phyloP scores from a whole-genome alignment of 2,329 filamentous ascomycete species.

The Aspergillus clavatus region DNA sequence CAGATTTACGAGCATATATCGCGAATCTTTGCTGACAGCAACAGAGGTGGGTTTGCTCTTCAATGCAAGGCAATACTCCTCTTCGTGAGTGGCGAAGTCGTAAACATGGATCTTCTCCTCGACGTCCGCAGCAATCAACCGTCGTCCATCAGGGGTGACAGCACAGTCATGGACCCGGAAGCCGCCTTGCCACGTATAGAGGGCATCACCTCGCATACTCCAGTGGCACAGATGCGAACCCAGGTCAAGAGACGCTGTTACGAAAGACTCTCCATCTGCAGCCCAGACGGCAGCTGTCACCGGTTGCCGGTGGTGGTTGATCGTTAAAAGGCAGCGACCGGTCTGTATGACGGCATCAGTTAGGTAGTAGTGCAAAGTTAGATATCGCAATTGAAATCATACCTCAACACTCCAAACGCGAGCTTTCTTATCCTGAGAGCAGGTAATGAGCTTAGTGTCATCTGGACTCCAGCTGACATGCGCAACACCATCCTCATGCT shows the following conservation, averaged over 20 bases:
- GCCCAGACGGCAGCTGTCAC: slow-evolving; percentile 90
- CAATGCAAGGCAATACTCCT: slow-evolving; percentile 68
- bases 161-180: slow-evolving; percentile 79
- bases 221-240: slow-evolving; percentile 65
- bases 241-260: slow-evolving; percentile 72
- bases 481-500: slow-evolving; percentile 67
- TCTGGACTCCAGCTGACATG: slow-evolving; percentile 91
- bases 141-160: slow-evolving; percentile 73
- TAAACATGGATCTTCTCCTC: slow-evolving; percentile 72
- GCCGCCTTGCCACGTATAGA: slow-evolving; percentile 63
- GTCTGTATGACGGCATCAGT: slow-evolving; percentile 44
- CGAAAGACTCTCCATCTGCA: slow-evolving; percentile 68
- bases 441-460: slow-evolving; percentile 78
- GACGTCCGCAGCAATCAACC: slow-evolving; percentile 73
- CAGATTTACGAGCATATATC: slow-evolving; percentile 75
- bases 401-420: slow-evolving; percentile 70
- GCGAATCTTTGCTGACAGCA: slow-evolving; percentile 74
- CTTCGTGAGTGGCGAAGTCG: slow-evolving; percentile 67
- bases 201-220: slow-evolving; percentile 57
- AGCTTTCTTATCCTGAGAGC: slow-evolving; percentile 68
- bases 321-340: slow-evolving; percentile 58
- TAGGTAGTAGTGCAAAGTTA: neutral
- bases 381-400: slow-evolving; percentile 28
- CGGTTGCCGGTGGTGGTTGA: slow-evolving; percentile 72
- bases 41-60: slow-evolving; percentile 71